phyloP scores from a whole-genome alignment of 78 protist genomes.

The Creolimax fragrantissima region DNA sequence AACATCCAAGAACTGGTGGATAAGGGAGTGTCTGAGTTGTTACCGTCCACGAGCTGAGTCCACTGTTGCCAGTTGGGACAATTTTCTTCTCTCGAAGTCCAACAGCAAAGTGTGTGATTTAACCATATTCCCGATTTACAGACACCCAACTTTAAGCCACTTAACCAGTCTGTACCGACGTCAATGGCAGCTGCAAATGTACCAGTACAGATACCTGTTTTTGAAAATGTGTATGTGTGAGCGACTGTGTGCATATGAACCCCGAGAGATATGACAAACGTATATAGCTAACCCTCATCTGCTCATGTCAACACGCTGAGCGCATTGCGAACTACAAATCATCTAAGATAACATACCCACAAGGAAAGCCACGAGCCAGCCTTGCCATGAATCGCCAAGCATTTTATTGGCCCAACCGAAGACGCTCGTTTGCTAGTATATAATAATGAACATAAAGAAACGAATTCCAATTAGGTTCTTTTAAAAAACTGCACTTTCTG shows the following conservation, averaged over 20 bases:
- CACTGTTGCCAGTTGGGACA: background rate
- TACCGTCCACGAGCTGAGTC: background rate
- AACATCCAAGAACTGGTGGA: background rate
- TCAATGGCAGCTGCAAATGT: conserved; percentile 1
- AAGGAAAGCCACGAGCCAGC: background rate
- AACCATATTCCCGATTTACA: conserved; percentile 3
- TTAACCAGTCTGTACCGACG: background rate
- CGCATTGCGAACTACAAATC: background rate
- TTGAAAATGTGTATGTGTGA: background rate
- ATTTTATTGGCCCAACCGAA: background rate
- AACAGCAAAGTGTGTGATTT: conserved; percentile 2
- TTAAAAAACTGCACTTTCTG: background rate
- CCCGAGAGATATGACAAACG: background rate
- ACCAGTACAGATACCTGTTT: background rate
- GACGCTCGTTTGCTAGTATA: background rate
- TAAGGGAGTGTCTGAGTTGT: no score
- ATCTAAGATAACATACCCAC: background rate
- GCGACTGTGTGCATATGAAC: background rate
- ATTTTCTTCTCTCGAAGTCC: background rate
- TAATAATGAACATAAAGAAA: background rate
- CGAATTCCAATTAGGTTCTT: background rate
- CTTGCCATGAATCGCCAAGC: background rate
- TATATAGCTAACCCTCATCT: background rate
- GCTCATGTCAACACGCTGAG: background rate
- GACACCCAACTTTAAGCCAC: background rate